Conservation (phyloP, 2,329 filamentous ascomycete genomes). For the Tricladium varicosporioides region DNA sequence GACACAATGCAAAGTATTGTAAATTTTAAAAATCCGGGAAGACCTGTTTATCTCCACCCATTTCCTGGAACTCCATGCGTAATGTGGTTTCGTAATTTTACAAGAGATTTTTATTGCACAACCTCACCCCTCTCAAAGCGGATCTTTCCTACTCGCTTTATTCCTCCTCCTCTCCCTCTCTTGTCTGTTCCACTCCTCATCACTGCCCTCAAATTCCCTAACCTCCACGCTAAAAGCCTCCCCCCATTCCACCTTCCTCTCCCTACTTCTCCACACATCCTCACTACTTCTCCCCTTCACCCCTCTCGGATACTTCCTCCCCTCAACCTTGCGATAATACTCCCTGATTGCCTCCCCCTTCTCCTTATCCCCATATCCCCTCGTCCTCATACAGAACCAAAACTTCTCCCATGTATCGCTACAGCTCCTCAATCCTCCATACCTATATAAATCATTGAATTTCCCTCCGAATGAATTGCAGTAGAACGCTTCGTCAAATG, state of each 20-base stretch:
- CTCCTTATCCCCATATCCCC: conserved; percentile 57
- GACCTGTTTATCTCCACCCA: no score
- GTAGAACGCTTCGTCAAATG: conserved; percentile 92
- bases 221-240: conserved; percentile 36
- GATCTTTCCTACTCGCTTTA: conserved; percentile 5
- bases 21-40: no score
- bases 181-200: conserved; percentile 39
- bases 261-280: conserved; percentile 82
- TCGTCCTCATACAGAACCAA: conserved; percentile 94
- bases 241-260: conserved; percentile 52
- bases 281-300: conserved; percentile 72
- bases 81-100: no score
- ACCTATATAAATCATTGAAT: conserved; percentile 87
- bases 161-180: conserved; percentile 25
- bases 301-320: conserved; percentile 61
- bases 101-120: no score
- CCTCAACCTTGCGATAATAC: conserved; percentile 42
- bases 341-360: conserved; percentile 47
- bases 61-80: no score
- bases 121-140: no score
- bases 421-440: conserved; percentile 75
- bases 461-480: conserved; percentile 91
- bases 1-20: not conserved
- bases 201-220: conserved; percentile 40
- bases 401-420: conserved; percentile 88